Evolutionary conservation across 768 basidiomycete species (phyloP).

Genomic region (Nidularia sp.): DNA sequence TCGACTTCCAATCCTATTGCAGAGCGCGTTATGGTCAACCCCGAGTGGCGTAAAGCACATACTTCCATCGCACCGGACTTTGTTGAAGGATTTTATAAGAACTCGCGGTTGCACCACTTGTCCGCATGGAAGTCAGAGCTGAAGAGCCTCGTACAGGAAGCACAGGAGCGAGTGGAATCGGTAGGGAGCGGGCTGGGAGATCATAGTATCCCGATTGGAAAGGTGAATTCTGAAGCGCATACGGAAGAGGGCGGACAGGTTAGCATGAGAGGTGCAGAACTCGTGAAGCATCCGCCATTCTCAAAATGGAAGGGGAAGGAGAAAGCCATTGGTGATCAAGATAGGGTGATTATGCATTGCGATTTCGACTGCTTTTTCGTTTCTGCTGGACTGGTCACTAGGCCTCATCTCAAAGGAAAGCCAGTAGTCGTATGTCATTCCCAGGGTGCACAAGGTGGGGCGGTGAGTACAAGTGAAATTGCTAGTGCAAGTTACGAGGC

Average conservation of each 20-base stretch:
- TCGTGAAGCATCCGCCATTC: conserved; percentile 43
- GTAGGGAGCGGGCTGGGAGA: neutral
- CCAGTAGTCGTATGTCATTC: conserved; percentile 96
- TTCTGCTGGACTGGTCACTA: conserved; percentile 75
- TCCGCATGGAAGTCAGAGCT: conserved; percentile 92
- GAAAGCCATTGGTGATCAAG: conserved; percentile 45
- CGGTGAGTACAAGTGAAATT: conserved; percentile 87
- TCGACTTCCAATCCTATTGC: conserved; percentile 70
- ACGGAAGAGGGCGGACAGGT: conserved; percentile 14
- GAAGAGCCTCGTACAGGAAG: conserved; percentile 70
- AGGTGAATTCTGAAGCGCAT: conserved; percentile 20
- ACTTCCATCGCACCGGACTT: conserved; percentile 86
- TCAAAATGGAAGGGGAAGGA: conserved; percentile 55
- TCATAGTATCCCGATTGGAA: conserved; percentile 14
- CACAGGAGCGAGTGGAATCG: conserved; percentile 66
- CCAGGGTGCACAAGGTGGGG: conserved; percentile 68
- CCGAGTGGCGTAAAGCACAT: conserved; percentile 83
- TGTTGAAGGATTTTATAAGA: conserved; percentile 78
- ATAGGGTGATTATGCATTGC: conserved; percentile 82
- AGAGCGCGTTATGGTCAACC: conserved; percentile 74
- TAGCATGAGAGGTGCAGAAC: conserved; percentile 51
- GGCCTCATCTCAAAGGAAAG: conserved; percentile 81
- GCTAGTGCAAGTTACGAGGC: conserved; percentile 96
- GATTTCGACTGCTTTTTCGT: conserved; percentile 99
- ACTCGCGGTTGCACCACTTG: conserved; percentile 90